Evolutionary conservation across 176 grass and related monocot genomes (phyloP), one percentile per base, ranked within the genome.

Genomic region (Echinochloa phyllopogon): DNA sequence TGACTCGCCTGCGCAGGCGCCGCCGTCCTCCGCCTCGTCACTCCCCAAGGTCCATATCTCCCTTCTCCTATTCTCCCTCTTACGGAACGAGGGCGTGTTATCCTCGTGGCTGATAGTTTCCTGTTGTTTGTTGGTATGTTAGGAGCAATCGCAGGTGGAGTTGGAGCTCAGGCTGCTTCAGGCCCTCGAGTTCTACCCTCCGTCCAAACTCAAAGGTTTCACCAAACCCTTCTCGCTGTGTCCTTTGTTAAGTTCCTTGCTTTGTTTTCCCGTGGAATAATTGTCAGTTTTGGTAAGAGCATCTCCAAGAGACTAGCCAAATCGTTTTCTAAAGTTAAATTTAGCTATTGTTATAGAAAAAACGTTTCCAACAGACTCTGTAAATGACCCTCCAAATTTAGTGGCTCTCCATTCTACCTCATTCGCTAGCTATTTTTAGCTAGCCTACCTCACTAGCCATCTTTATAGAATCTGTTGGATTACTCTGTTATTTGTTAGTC

Each of bases 91-190:
- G 0, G 4, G 24, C 5, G 27, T n/a, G 45, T 50, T 29, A 56
- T 15, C 18, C 10, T 21, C 20, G 49, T 33, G 68, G 38, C 18
- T 89, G 38, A 81, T 50, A 24, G 48, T 17, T 17, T 58, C 12
- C 21, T 42, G 33, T 71, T 48, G 6, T 71, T 73, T 52, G 6
- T 80, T 57, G 6, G 15, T 33, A 3, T 85, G 10, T 75, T 50
- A 93, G 91, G 91, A 93, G 59, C 91, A 87, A 77, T 90, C 91
- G 36, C 91, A 90, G 87, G 87, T 93, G 65, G 91, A 93, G 71
- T 33, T 93, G 57, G 91, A 93, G 85, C 72, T 93, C 72, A 89
- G 81, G 72, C 56, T 93, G 58, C 83, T 93, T 9, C 81, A 87
- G 88, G 87, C 85, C 21, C 85, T 93, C 15, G 85, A 93, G 82